Base-by-base conservation (phyloP, 768 basidiomycete species). In the Trametes coccinea region DNA sequence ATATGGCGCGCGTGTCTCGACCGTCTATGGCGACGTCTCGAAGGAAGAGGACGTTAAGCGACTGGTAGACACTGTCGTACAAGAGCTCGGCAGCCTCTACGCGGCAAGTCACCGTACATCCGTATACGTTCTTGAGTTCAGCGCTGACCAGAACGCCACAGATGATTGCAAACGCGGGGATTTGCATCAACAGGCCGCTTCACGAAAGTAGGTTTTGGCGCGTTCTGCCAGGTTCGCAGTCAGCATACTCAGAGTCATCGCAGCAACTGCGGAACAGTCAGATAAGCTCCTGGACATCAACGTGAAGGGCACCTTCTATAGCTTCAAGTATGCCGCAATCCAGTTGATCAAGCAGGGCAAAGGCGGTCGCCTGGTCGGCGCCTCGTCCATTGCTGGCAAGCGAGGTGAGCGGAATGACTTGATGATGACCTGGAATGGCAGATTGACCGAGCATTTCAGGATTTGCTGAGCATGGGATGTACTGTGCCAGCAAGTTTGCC, bases 1-100 rank as follows among this genome's bases (percentile, higher is more conserved):
- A n/a, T n/a, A 51, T 45, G 69, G 70, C 1, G 66, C 64, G 34
- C 67, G 63, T 48, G 64, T 72, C 2, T 44, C 67, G 5, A 39
- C 67, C 22, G 69, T 75, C 1, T 51, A 72, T 10, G 80, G 71
- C 2, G 80, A 84, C 59, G 78, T 84, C 2, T 66, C 72, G 8
- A 44, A 67, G 1, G 82, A 83, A 53, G 64, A 56, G 0, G 75
- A 80, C 6, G 81, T 84, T 2, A 70, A 77, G 57, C 58, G 33
- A 2, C 74, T 84, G 71, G 67, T 85, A 1, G 70, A 71, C 2
- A 54, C 52, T 0, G 65, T 67, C 11, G 66, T 70, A 1, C 34
- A 71, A 2, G 60, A 66, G 3, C 70, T 82, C 5, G 82, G 82
- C 0, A 81, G 80, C 1, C 60, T 85, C n/a, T 78, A 84, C 62